Evolutionary conservation across 2,329 filamentous ascomycete species (phyloP).

Genomic region (Aspergillus fijiensis): DNA sequence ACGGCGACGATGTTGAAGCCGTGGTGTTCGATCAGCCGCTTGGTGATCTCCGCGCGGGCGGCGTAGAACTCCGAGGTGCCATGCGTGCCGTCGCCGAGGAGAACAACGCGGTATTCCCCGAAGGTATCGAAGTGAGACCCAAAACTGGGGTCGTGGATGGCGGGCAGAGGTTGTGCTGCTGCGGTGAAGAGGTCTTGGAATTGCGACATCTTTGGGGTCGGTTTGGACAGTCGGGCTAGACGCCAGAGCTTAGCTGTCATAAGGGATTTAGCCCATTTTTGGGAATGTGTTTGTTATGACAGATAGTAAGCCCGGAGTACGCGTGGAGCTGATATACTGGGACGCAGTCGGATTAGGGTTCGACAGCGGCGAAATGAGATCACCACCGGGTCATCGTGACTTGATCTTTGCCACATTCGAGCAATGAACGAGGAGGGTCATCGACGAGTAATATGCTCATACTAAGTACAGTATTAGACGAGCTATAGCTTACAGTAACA

Average conservation of each 20-base stretch:
- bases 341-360: neutral
- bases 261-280: neutral
- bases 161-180: conserved; percentile 39
- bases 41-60: conserved; percentile 53
- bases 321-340: too few species aligned
- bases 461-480: too few species aligned
- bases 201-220: conserved; percentile 23
- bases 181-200: conserved; percentile 36
- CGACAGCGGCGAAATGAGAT: conserved; percentile 17
- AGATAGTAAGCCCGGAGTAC: neutral
- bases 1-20: conserved; percentile 54
- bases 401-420: conserved; percentile 20
- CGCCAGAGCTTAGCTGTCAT: neutral
- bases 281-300: neutral
- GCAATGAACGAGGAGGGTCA: too few species aligned
- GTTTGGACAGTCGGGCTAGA: neutral
- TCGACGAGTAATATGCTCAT: too few species aligned
- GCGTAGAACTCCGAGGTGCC: conserved; percentile 58
- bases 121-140: conserved; percentile 44
- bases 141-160: conserved; percentile 38
- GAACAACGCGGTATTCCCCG: conserved; percentile 41
- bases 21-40: conserved; percentile 50
- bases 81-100: conserved; percentile 51
- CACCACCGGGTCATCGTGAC: conserved; percentile 31
- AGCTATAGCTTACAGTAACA: too few species aligned